phyloP scores from a whole-genome alignment of 2,329 filamentous ascomycete genomes.

The Colletotrichum higginsianum region DNA sequence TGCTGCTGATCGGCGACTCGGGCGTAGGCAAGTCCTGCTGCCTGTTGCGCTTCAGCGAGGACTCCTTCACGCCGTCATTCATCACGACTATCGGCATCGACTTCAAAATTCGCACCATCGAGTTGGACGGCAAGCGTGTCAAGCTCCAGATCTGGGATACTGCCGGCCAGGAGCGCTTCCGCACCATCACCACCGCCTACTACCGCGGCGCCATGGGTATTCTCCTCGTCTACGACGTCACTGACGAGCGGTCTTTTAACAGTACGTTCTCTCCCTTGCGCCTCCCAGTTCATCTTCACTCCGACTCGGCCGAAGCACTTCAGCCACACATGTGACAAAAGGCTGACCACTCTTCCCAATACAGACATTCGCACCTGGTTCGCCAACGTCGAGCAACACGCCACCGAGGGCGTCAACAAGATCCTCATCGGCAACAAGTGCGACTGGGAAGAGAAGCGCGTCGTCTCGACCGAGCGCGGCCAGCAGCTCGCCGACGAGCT shows the following conservation, averaged over 20 bases:
- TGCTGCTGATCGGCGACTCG: conserved; percentile 95
- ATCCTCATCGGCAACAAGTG: conserved; percentile 99
- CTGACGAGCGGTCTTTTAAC: conserved; percentile 94
- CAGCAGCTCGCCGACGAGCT: conserved; percentile 95
- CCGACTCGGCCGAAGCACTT: background rate
- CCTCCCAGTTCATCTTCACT: background rate
- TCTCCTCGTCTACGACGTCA: conserved; percentile 97
- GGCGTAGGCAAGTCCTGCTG: conserved; percentile 98
- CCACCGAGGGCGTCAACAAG: conserved; percentile 99
- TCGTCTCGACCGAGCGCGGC: conserved; percentile 91
- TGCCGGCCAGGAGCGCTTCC: conserved; percentile 96
- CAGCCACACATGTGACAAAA: conserved; percentile 20
- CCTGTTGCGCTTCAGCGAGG: conserved; percentile 95
- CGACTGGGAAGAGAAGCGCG: conserved; percentile 99
- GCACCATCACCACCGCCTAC: conserved; percentile 98
- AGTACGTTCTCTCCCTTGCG: conserved; percentile 70
- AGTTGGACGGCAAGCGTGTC: conserved; percentile 97
- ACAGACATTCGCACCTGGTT: conserved; percentile 99
- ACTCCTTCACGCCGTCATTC: conserved; percentile 97
- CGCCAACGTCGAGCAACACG: conserved; percentile 98
- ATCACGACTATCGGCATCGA: conserved; percentile 99
- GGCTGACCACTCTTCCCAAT: conserved; percentile 45
- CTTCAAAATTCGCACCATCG: conserved; percentile 99
- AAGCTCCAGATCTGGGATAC: conserved; percentile 99
- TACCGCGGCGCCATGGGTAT: conserved; percentile 99